Base-by-base conservation (phyloP, 441 rosid genomes). In the Populus hybrid region DNA sequence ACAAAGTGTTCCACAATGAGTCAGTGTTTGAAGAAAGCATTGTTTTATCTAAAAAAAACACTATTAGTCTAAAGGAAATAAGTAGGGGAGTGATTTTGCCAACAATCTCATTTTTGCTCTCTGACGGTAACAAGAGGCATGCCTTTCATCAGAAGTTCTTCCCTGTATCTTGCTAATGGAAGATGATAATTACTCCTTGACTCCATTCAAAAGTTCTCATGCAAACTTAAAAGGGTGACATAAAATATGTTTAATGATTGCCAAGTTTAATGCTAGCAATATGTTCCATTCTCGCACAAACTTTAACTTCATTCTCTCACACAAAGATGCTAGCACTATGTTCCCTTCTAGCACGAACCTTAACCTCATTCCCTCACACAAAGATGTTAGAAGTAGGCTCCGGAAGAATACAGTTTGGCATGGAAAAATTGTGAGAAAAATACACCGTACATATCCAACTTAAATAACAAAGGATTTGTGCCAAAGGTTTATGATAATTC, bases 401-500 rank as follows among this genome's bases (percentile, higher is more conserved):
- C 0, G 24, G 21, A 21, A 32, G 34, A 20, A 32, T 3, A 11
- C 30, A 0, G 18, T 35, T 21, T 24, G 40, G 24, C 53, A 67
- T 26, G 10, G 30, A 28, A 26, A 66, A 75, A n/a, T 10, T 9
- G 30, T 38, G 30, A 28, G 30, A 77, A 21, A 24, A 26, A 36
- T 36, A 72, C 30, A 28, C 30, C 30, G 30, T 28, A 59, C 32
- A 28, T 5, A 30, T 72, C 57, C 53, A 40, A 30, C 64, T 23
- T 67, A 36, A 18, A 59, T 28, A 18, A 20, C 5, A 14, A 71
- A n/a, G 57, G 72, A 23, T 50, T 71, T 35, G 36, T 18, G 71
- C 75, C 69, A 79, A 20, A 67, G 32, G 35, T 71, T 77, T 71
- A 53, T 73, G 66, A 64, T 73, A 35, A 4, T 26, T 63, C 80